phyloP scores from a whole-genome alignment of 768 basidiomycete genomes.

The Termitomyces sp. region DNA sequence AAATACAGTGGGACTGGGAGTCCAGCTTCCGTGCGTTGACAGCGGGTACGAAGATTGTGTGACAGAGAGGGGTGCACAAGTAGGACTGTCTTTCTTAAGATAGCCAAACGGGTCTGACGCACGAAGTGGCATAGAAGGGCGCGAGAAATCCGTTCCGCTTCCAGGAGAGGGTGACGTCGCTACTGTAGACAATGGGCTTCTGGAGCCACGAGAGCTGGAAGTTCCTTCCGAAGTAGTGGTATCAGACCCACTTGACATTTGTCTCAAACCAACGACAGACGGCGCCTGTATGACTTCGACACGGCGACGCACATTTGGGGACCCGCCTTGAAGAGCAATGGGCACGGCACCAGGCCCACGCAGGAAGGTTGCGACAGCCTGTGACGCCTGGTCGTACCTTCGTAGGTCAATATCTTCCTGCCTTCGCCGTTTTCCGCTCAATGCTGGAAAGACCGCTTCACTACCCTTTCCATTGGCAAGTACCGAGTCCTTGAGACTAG shows the following conservation, averaged over 20 bases:
- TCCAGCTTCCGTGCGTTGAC: conserved; percentile 32
- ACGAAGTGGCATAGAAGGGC: conserved; percentile 9
- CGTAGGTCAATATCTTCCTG: conserved; percentile 49
- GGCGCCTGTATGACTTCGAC: conserved; percentile 16
- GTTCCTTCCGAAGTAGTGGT: conserved; percentile 13
- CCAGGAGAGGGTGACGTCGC: conserved; percentile 23
- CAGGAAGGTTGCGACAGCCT: conserved; percentile 45
- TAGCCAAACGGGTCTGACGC: conserved; percentile 57
- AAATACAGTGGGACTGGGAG: conserved; percentile 21
- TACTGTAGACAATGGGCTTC: conserved; percentile 18
- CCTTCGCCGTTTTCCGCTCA: conserved; percentile 46
- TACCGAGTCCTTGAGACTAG: conserved; percentile 53
- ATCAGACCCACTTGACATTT: conserved; percentile 13
- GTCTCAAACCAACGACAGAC: background rate
- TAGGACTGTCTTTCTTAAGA: conserved; percentile 33
- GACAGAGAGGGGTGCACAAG: conserved; percentile 22
- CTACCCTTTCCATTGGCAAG: conserved; percentile 53
- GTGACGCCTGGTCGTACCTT: conserved; percentile 51
- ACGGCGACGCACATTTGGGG: conserved; percentile 29
- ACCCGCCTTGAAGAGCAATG: conserved; percentile 18
- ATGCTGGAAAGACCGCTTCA: conserved; percentile 15
- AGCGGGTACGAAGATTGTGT: conserved; percentile 18
- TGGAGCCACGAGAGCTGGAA: conserved; percentile 6
- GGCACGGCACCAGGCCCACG: conserved; percentile 26
- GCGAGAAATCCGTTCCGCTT: conserved; percentile 1